Evolutionary conservation across 2,329 filamentous ascomycete genomes (phyloP).

Genomic region (Ophiognomonia clavigignenti-juglandacearum): DNA sequence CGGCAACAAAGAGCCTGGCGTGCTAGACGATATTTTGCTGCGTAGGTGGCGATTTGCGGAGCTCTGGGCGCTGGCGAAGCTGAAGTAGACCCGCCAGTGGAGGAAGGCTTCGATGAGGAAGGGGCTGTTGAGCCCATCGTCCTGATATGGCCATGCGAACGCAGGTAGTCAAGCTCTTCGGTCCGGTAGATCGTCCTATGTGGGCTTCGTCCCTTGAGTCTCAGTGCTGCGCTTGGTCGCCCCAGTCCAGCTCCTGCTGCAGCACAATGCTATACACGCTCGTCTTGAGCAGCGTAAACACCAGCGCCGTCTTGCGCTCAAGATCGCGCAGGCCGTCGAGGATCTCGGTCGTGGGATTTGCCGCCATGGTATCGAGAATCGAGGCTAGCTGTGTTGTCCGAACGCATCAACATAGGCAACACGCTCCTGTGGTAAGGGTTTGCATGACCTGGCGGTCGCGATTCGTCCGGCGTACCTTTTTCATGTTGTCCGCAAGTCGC

Average conservation of each 20-base stretch:
- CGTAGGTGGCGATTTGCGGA: too few species aligned
- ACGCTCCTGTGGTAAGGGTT: too few species aligned
- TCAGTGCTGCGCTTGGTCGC: slow-evolving; percentile 38
- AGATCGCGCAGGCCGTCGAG: slow-evolving; percentile 81
- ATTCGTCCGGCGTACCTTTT: too few species aligned
- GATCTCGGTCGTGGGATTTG: slow-evolving; percentile 72
- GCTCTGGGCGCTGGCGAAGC: too few species aligned
- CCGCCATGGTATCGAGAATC: slow-evolving; percentile 59
- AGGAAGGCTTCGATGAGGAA: too few species aligned
- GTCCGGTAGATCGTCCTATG: not conserved
- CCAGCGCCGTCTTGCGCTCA: slow-evolving; percentile 89
- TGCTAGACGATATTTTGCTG: too few species aligned
- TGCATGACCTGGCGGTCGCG: too few species aligned
- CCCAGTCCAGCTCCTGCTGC: slow-evolving; percentile 90
- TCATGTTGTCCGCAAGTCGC: slow-evolving; percentile 81
- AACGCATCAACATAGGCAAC: slow-evolving; percentile 1
- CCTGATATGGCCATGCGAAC: too few species aligned
- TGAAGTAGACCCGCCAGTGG: too few species aligned
- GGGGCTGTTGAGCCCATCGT: too few species aligned
- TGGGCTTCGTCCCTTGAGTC: slow-evolving; percentile 16
- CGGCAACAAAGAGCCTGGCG: too few species aligned
- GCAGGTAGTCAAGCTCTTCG: too few species aligned
- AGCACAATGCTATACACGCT: slow-evolving; percentile 98
- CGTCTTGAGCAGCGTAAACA: slow-evolving; percentile 93
- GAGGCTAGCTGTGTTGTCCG: slow-evolving; percentile 45